Evolutionary conservation across 495 filamentous ascomycete species (phyloP).

Genomic region (Neurospora tetraspora): DNA sequence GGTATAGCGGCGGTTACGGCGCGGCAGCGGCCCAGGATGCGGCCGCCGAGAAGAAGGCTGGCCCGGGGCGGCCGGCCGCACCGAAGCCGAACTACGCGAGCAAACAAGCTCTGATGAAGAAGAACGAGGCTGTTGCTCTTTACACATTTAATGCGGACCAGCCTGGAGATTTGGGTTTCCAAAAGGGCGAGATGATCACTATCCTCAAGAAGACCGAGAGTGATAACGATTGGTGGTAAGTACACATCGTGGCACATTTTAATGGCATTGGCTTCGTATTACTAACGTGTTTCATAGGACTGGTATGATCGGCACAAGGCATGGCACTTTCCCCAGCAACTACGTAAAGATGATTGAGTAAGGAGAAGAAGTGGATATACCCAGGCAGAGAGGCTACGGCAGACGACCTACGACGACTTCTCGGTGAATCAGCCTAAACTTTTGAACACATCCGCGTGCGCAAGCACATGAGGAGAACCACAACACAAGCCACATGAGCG

Average conservation of each 20-base stretch:
- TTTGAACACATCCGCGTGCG: background rate
- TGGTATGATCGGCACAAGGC: slow-evolving; percentile 42
- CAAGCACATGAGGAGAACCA: background rate
- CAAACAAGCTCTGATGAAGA: slow-evolving; percentile 55
- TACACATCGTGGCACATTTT: slow-evolving; percentile 1
- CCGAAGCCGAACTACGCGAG: slow-evolving; percentile 75
- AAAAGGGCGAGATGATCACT: slow-evolving; percentile 97
- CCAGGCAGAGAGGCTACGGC: background rate
- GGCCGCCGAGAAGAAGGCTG: slow-evolving; percentile 27
- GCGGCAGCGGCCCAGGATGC: slow-evolving; percentile 25
- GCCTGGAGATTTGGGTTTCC: slow-evolving; percentile 85
- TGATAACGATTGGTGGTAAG: slow-evolving; percentile 82
- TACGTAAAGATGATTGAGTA: slow-evolving; percentile 42
- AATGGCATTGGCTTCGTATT: background rate
- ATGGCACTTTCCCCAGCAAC: slow-evolving; percentile 48
- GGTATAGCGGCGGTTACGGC: slow-evolving; percentile 26
- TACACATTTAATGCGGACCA: slow-evolving; percentile 94
- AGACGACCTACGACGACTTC: background rate
- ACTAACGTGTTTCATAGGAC: slow-evolving; percentile 34
- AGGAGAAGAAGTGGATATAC: background rate
- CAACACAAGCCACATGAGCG: background rate
- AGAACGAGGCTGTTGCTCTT: slow-evolving; percentile 79
- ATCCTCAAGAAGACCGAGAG: slow-evolving; percentile 93
- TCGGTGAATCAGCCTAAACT: background rate
- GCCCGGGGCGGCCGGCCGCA: slow-evolving; percentile 62